phyloP scores from a whole-genome alignment of 371 early-diverging fungal species.

The Circinella umbellata region DNA sequence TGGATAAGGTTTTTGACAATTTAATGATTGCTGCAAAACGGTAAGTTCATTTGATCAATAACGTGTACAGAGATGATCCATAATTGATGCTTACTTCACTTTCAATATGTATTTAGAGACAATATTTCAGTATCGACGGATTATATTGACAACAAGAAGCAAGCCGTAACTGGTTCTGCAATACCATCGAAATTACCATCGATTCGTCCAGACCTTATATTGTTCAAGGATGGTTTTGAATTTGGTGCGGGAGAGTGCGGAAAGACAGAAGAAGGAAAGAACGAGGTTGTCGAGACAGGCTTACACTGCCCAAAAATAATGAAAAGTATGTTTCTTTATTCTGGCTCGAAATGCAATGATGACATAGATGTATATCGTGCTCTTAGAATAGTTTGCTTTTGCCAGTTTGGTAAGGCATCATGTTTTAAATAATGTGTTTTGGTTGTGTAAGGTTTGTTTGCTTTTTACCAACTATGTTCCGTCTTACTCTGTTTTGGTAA shows the following conservation, averaged over 20 bases:
- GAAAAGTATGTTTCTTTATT: conserved; percentile 3
- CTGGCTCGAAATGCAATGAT: neutral
- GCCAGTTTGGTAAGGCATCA: neutral
- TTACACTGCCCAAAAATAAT: conserved; percentile 8
- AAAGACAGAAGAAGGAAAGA: neutral
- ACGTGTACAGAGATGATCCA: too few relatives aligned
- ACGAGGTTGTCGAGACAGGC: neutral
- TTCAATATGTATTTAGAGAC: too few relatives aligned
- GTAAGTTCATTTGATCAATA: too few relatives aligned
- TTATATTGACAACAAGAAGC: too few relatives aligned
- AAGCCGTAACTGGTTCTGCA: too few relatives aligned
- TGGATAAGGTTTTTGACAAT: too few relatives aligned
- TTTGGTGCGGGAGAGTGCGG: neutral
- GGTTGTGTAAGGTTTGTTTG: neutral
- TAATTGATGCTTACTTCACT: too few relatives aligned
- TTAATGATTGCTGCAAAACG: too few relatives aligned
- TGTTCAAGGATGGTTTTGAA: conserved; percentile 11
- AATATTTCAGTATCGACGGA: too few relatives aligned
- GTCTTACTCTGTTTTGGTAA: neutral
- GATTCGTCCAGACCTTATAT: conserved; percentile 2
- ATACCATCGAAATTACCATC: neutral
- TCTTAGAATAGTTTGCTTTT: neutral
- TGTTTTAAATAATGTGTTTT: neutral
- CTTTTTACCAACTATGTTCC: neutral
- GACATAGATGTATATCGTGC: neutral